Evolutionary conservation across 805 yeast genomes (phyloP), one percentile per base, ranked within the genome.

Genomic region (Zygosaccharomyces lentus): DNA sequence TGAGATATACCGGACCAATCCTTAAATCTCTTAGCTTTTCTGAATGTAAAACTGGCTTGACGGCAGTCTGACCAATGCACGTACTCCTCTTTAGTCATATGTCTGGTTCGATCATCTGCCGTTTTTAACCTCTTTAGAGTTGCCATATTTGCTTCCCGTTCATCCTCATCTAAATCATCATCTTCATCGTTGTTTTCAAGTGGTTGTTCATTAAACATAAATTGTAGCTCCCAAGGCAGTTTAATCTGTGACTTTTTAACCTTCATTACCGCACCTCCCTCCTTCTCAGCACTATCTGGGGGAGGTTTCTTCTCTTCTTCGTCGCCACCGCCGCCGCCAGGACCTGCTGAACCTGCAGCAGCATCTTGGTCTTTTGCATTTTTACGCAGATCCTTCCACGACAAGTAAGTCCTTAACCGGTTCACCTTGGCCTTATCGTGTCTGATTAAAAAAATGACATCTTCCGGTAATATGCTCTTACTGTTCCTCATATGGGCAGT

Each of bases 11-110:
- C 95, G 13, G 96, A 91, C 99, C 99, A 93, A 58, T 93, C 99
- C 59, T 91, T 77, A 63, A 93, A 93, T 59, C 97, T 72, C 63
- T 89, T 89, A n/a, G 86, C 85, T 64, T 93, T 93, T 55, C 97
- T 76, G 59, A 89, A 93, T 1, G 99, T 93, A 64, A 93, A 93
- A 48, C 95, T 83, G 1, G 98, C 98, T 65, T 93, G 99, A 51
- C 99, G 78, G 67, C 99, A 93, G 61, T 93, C 99, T 9, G 96
- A 87, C 97, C 98, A 93, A 64, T 93, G 99, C 13, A 90, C 99
- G 59, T 93, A 93, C 62, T 93, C 99, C 58, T 93, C 96, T 60
- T 82, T 84, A 0, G 99, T 93, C 99, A 93, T 93, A 55, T 84
- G 77, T 53, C 74, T 79, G 0, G 99, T 93, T 51, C 99, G 75